Evolutionary conservation across 768 basidiomycete species (phyloP).

Genomic region (Xanthoconium purpureum): DNA sequence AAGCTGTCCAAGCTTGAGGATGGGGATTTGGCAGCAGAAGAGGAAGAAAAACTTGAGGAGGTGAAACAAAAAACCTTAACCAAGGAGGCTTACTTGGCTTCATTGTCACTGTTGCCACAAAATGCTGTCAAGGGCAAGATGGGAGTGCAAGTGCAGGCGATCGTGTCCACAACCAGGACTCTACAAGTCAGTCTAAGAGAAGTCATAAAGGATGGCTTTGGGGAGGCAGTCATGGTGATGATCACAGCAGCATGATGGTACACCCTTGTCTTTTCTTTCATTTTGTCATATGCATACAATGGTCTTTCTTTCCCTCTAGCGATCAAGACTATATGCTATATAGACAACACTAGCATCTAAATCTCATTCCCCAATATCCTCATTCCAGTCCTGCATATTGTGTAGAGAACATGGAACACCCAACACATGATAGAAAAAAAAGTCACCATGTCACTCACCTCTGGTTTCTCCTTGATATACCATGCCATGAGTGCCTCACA

Average conservation of each 20-base stretch:
- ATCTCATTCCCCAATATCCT: conserved; percentile 53
- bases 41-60: conserved; percentile 58
- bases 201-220: conserved; percentile 31
- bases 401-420: conserved; percentile 7
- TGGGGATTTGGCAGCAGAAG: conserved; percentile 47
- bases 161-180: conserved; percentile 33
- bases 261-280: not conserved
- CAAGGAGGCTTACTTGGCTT: conserved; percentile 50
- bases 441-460: conserved; percentile 35
- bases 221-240: conserved; percentile 32
- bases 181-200: conserved; percentile 41
- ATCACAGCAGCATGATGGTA: conserved; percentile 24
- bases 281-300: not conserved
- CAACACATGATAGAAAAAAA: conserved; percentile 6
- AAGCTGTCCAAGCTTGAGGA: conserved; percentile 44
- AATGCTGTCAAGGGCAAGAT: conserved; percentile 49
- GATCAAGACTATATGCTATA: not conserved
- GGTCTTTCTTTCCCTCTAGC: not conserved
- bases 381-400: conserved; percentile 51
- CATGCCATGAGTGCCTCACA: conserved; percentile 53
- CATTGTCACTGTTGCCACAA: conserved; percentile 34
- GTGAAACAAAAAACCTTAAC: conserved; percentile 58
- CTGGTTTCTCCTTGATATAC: conserved; percentile 56
- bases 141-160: conserved; percentile 45
- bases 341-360: not conserved